phyloP scores from a whole-genome alignment of 768 basidiomycete species.

The Rhodotorula babjevae region DNA sequence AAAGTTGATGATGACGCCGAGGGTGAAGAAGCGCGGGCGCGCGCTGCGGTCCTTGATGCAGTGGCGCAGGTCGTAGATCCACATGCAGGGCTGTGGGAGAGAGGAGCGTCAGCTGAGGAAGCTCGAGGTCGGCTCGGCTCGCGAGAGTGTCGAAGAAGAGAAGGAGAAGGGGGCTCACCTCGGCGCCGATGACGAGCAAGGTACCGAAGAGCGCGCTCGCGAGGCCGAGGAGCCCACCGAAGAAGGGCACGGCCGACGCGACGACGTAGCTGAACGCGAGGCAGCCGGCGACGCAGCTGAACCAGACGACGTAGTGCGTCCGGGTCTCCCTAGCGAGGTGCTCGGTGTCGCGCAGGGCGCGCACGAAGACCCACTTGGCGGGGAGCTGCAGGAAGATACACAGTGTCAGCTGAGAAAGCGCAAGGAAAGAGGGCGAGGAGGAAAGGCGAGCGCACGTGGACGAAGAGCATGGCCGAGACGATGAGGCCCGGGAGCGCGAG shows the following conservation, averaged over 20 bases:
- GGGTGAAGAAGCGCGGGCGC: not conserved
- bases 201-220: not conserved
- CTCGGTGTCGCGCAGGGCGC: conserved; percentile 27
- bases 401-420: not conserved
- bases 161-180: no score
- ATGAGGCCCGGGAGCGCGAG: conserved; percentile 38
- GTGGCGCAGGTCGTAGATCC: conserved; percentile 22
- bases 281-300: conserved; percentile 4
- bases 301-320: conserved; percentile 36
- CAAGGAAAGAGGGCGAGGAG: no score
- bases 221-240: conserved; percentile 23
- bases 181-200: not conserved
- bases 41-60: not conserved
- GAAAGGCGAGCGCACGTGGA: not conserved
- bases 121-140: conserved; percentile 2
- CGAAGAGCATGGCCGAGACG: conserved; percentile 6
- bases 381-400: conserved; percentile 5
- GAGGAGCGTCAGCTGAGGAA: not conserved
- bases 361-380: conserved; percentile 40
- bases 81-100: conserved; percentile 1
- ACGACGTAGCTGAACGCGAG: conserved; percentile 34
- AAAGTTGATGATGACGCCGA: conserved; percentile 3
- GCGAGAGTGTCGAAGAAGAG: conserved; percentile 3
- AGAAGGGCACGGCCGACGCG: conserved; percentile 37
- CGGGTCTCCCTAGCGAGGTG: conserved; percentile 30